Percentiles rank a stretch among this genome's conserved stretches.
These are phyloP conservation scores for Fusarium nisikadoi DNA, from an alignment of 2,329 filamentous ascomycete genomes.

Conservation along the genomic window DNA sequence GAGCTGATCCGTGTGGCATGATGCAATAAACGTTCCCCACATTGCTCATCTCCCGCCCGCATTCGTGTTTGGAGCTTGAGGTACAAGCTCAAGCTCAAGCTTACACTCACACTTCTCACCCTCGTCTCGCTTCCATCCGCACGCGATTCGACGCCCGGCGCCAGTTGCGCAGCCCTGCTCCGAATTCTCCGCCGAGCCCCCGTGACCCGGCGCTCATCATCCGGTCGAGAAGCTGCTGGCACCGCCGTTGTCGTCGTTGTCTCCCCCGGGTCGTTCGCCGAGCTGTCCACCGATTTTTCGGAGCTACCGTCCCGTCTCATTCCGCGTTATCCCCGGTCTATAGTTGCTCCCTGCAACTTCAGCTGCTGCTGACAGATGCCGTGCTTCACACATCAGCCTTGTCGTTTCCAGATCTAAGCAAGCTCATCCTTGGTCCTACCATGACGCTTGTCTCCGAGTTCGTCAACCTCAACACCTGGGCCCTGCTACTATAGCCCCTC, in stretches of 20 bases:
- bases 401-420: conserved; percentile 24
- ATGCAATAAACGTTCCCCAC: conserved; percentile 40
- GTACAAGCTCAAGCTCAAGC: conserved; percentile 23
- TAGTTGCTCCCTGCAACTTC: conserved; percentile 8
- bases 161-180: conserved; percentile 8
- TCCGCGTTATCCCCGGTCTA: conserved; percentile 13
- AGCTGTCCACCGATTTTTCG: conserved; percentile 25
- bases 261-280: conserved; percentile 16
- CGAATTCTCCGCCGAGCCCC: conserved; percentile 18
- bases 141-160: conserved; percentile 13
- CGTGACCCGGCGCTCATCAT: conserved; percentile 15
- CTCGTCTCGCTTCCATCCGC: conserved; percentile 12
- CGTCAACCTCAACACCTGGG: conserved; percentile 27
- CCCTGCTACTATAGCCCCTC: background rate
- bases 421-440: conserved; percentile 24
- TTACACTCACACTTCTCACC: conserved; percentile 13
- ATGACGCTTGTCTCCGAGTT: conserved; percentile 48
- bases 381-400: conserved; percentile 14
- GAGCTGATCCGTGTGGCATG: conserved; percentile 37
- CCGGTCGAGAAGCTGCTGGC: conserved; percentile 9
- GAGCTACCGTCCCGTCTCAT: conserved; percentile 1
- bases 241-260: background rate
- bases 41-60: conserved; percentile 29
- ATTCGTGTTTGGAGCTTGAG: conserved; percentile 39
- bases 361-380: conserved; percentile 29